phyloP scores from a whole-genome alignment of 371 early-diverging fungal species.

The Mortierella sp. region DNA sequence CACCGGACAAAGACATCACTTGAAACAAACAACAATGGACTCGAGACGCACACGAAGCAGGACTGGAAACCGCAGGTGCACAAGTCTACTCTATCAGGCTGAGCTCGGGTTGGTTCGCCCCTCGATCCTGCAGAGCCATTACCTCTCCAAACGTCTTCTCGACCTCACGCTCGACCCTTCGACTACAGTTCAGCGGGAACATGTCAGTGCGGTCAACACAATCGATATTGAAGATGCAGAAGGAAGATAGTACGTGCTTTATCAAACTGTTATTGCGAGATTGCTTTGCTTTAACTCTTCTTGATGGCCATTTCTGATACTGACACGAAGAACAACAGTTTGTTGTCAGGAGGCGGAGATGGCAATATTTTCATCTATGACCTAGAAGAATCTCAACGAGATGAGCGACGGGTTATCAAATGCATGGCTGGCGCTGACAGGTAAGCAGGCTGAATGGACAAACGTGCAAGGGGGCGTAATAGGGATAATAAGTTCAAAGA shows the following conservation, averaged over 20 bases:
- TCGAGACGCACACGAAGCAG: background rate
- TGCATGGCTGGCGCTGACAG: slow-evolving; percentile 64
- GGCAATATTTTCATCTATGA: slow-evolving; percentile 81
- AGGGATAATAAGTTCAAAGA: no score
- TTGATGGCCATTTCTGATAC: background rate
- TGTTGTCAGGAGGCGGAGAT: slow-evolving; percentile 81
- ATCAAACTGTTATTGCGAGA: background rate
- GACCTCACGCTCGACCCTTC: slow-evolving; percentile 45
- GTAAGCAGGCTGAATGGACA: slow-evolving; percentile 37
- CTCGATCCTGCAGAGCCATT: slow-evolving; percentile 17
- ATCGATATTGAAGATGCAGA: slow-evolving; percentile 72
- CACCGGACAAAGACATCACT: no score
- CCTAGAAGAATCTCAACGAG: slow-evolving; percentile 61
- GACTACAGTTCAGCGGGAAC: slow-evolving; percentile 41
- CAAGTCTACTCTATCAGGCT: slow-evolving; percentile 24
- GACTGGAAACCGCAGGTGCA: slow-evolving; percentile 17
- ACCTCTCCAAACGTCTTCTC: slow-evolving; percentile 25
- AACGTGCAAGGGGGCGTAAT: background rate
- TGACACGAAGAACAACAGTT: slow-evolving; percentile 40
- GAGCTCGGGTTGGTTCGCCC: slow-evolving; percentile 34
- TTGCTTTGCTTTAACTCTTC: background rate
- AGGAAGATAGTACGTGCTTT: slow-evolving; percentile 68
- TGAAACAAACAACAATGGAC: slow-evolving; percentile 16
- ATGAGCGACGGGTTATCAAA: slow-evolving; percentile 59
- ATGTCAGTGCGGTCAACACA: slow-evolving; percentile 67